Conservation (phyloP, 306 rosid genomes). For the Echinosophora koreensis region DNA sequence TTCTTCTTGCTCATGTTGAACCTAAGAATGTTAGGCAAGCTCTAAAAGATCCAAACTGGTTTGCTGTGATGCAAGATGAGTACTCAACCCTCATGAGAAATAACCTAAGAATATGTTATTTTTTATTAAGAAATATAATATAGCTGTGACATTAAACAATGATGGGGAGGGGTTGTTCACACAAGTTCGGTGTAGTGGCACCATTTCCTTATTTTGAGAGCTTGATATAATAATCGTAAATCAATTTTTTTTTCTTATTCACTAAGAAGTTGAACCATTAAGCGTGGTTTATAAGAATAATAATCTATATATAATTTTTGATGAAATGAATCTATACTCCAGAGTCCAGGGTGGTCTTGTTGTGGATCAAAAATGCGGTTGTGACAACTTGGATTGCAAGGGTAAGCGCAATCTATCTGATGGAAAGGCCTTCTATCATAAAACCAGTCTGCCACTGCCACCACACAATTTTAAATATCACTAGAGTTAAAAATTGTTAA, state of each 20-base stretch:
- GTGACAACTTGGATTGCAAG: slow-evolving; percentile 97
- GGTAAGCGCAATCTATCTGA: slow-evolving; percentile 85
- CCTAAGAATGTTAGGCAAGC: too few species aligned
- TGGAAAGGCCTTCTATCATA: slow-evolving; percentile 70
- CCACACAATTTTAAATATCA: too few species aligned
- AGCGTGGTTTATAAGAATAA: slow-evolving; percentile 48
- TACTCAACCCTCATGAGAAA: too few species aligned
- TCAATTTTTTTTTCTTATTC: slow-evolving; percentile 14
- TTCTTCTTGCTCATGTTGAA: too few species aligned
- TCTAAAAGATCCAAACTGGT: too few species aligned
- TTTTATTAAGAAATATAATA: too few species aligned
- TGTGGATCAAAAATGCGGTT: slow-evolving; percentile 61
- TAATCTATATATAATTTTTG: slow-evolving; percentile 38
- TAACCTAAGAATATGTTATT: too few species aligned
- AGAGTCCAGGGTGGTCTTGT: slow-evolving; percentile 38
- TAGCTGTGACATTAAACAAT: too few species aligned
- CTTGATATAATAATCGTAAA: slow-evolving; percentile 40
- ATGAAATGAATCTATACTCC: slow-evolving; percentile 57
- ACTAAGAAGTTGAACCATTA: background rate
- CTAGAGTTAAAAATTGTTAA: too few species aligned
- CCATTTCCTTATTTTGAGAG: slow-evolving; percentile 45
- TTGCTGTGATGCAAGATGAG: too few species aligned
- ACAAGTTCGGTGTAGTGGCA: slow-evolving; percentile 26
- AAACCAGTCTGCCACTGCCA: slow-evolving; percentile 93
- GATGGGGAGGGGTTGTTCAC: slow-evolving; percentile 3